Base-by-base conservation (phyloP, 2,329 filamentous ascomycete genomes). In the Graphilbum ipis-grandicollis region DNA sequence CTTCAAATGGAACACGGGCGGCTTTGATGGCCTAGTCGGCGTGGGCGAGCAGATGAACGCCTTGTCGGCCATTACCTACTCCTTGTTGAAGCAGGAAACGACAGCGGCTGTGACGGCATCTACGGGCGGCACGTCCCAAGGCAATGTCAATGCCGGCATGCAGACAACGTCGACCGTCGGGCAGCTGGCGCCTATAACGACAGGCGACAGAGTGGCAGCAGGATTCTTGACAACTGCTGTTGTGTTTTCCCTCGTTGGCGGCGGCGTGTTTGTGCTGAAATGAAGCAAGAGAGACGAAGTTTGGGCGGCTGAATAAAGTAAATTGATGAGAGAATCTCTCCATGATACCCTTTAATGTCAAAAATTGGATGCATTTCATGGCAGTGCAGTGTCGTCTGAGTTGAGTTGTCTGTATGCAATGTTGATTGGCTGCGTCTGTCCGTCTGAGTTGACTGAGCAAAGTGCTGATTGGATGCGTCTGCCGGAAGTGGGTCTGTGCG, bases 11-110 rank as follows among this genome's bases (percentile, higher is more conserved):
- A 66, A 66, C 18, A 56, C 53, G 17, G 55, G 53, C 5, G 50
- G 46, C 2, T 81, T 69, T 46, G 78, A 82, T 48, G 70, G 68
- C 5, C 50, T 56, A 17, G 59, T 58, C 12, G 77, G 77, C 37
- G 74, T 82, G 9, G 77, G 78, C 31, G 63, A 78, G 52, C 72
- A 81, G 60, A 78, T 82, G 66, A 75, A 68, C 46, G 75, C 72
- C 0, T 58, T 80, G 19, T 65, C 69, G 19, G 66, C 75, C 12
- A 57, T 82, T 44, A 71, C 72, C 52, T 74, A 73, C 39, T 68
- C 65, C 31, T 57, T 79, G 10, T 54, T 72, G 30, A 52, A 59
- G 33, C 52, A 58, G 31, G 50, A 53, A n/a, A 46, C 43, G 13
- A 12, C 34, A 13, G 42, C 42, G 1, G 66, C 71, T 0, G 57